Evolutionary conservation across 495 filamentous ascomycete genomes (phyloP).

Genomic region (Oidiodendron maius): DNA sequence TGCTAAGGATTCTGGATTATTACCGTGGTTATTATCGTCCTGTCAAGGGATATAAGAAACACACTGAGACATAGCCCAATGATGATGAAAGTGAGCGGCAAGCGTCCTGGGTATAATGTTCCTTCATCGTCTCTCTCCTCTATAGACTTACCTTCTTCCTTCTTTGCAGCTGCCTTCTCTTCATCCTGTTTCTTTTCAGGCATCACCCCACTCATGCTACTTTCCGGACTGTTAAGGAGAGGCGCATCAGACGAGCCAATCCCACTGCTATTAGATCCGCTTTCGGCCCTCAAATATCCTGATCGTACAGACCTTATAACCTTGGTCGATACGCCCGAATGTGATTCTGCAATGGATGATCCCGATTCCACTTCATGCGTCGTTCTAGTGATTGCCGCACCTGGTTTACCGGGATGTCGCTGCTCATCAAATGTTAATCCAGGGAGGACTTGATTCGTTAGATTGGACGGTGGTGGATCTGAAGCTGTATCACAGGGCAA

Average conservation of each 20-base stretch:
- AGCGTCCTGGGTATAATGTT: conserved; percentile 21
- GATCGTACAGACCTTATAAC: too few relatives aligned
- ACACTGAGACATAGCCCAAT: conserved; percentile 31
- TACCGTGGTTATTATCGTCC: conserved; percentile 38
- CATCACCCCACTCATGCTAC: too few relatives aligned
- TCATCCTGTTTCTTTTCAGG: neutral
- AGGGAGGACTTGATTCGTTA: neutral
- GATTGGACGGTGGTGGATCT: neutral
- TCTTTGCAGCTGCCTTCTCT: conserved; percentile 4
- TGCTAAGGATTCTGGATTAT: conserved; percentile 4
- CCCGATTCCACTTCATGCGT: conserved; percentile 6
- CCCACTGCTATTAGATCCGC: too few relatives aligned
- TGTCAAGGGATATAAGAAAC: conserved; percentile 35
- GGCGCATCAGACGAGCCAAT: too few relatives aligned
- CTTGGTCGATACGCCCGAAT: neutral
- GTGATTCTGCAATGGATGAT: neutral
- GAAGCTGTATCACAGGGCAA: neutral
- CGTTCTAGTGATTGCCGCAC: conserved; percentile 6
- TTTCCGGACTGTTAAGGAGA: too few relatives aligned
- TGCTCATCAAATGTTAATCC: conserved; percentile 24
- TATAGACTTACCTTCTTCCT: conserved; percentile 11
- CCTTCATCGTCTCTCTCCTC: conserved; percentile 15
- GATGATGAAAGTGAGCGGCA: conserved; percentile 26
- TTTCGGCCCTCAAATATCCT: too few relatives aligned
- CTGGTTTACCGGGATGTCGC: conserved; percentile 26